Evolutionary conservation across 208 protist genomes (phyloP).

Genomic region (Trypanosoma congolense): DNA sequence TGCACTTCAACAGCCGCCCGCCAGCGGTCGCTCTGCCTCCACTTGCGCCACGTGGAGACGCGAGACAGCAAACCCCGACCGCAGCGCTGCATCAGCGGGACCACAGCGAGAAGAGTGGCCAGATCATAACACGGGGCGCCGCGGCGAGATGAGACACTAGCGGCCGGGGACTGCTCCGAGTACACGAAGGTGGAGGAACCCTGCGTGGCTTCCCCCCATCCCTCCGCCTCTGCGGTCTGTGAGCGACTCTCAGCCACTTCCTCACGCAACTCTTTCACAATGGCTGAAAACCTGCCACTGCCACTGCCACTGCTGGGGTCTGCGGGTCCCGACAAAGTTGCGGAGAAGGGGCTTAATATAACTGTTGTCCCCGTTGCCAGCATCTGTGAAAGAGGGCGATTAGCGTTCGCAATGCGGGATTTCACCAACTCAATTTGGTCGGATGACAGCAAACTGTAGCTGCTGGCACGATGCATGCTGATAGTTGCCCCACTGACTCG

Average conservation of each 20-base stretch:
- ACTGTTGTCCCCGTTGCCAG: neutral
- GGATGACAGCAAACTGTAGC: neutral
- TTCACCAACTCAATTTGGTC: neutral
- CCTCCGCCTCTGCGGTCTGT: neutral
- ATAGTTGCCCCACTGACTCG: neutral
- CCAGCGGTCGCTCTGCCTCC: slow-evolving; percentile 2
- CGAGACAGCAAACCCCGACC: slow-evolving; percentile 6
- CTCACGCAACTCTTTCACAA: neutral
- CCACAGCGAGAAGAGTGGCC: neutral
- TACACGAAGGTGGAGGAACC: too few relatives aligned
- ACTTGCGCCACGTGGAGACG: neutral
- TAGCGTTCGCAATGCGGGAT: neutral
- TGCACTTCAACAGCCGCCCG: slow-evolving; percentile 38
- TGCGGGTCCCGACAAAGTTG: neutral
- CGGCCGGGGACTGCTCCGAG: too few relatives aligned
- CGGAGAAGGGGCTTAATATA: neutral
- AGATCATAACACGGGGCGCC: neutral
- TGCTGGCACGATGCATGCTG: neutral
- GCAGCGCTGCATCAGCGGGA: slow-evolving; percentile 15
- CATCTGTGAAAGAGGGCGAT: neutral
- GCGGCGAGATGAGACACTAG: too few relatives aligned
- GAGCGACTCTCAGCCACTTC: neutral
- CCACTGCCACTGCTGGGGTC: neutral
- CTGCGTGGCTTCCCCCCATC: too few relatives aligned
- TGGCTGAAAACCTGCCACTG: neutral